Conservation (phyloP, 345 rosid species). For the Ailanthus altissimus region DNA sequence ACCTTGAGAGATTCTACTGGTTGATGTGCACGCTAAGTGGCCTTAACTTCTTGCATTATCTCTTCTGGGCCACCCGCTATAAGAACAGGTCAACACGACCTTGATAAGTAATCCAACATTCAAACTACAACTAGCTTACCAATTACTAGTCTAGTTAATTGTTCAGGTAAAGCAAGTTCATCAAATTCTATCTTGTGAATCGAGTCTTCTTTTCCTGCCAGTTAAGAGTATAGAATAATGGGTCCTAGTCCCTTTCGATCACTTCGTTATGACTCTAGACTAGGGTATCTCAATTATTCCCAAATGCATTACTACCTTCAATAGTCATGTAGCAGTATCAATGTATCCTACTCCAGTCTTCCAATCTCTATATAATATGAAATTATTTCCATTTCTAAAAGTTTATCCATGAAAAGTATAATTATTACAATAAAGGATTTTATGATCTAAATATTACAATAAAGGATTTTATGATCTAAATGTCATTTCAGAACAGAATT, state of each 20-base stretch:
- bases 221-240: neutral
- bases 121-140: neutral
- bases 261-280: neutral
- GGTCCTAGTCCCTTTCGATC: neutral
- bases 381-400: neutral
- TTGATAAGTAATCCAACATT: neutral
- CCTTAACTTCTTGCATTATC: constrained; percentile 69
- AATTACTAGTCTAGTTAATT: neutral
- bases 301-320: neutral
- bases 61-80: constrained; percentile 83
- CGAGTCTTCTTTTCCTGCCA: constrained; percentile 4
- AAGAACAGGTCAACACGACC: constrained; percentile 42
- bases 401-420: neutral
- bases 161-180: neutral
- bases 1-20: constrained; percentile 85
- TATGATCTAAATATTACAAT: neutral
- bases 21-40: constrained; percentile 74
- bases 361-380: neutral
- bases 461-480: neutral
- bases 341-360: neutral
- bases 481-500: neutral
- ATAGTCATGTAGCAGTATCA: neutral
- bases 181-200: neutral
- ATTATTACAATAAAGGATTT: neutral
- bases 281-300: neutral